Conservation (phyloP, 2,329 filamentous ascomycete species). For the Fusarium sp. region DNA sequence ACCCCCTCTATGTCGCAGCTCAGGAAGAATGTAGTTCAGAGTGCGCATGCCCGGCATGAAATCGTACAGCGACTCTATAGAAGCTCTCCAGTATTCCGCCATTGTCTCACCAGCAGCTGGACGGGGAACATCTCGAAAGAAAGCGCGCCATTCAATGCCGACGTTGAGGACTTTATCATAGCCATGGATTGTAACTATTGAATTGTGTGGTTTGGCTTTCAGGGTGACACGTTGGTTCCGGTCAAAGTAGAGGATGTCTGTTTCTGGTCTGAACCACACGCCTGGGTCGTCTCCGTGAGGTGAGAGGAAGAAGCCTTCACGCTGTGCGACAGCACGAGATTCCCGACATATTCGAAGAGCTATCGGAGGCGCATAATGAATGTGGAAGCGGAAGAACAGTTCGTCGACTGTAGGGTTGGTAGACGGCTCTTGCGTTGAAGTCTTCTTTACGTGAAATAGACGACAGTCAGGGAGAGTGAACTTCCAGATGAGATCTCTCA, state of each 20-base stretch:
- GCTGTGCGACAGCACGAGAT: constrained; percentile 41
- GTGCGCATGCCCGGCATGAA: constrained; percentile 39
- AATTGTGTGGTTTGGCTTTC: constrained; percentile 12
- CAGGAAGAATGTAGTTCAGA: constrained; percentile 43
- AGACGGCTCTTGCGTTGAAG: not conserved
- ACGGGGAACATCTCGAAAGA: constrained; percentile 42
- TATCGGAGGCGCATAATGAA: constrained; percentile 31
- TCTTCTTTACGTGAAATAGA: constrained; percentile 44
- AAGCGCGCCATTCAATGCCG: constrained; percentile 45
- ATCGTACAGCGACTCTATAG: constrained; percentile 31
- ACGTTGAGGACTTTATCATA: constrained; percentile 42
- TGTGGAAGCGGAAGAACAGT: constrained; percentile 36
- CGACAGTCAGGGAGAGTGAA: constrained; percentile 41
- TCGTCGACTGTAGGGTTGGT: not conserved
- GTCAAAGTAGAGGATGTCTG: constrained; percentile 46
- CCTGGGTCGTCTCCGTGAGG: constrained; percentile 14
- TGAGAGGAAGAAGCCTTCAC: constrained; percentile 42
- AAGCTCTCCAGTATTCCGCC: constrained; percentile 32
- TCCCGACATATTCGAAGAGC: constrained; percentile 39
- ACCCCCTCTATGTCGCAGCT: constrained; percentile 40
- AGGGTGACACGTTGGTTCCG: constrained; percentile 39
- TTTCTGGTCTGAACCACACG: constrained; percentile 41
- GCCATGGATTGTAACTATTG: constrained; percentile 22
- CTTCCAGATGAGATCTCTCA: constrained; percentile 45
- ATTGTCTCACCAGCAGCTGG: constrained; percentile 33